Conservation (phyloP, 2,329 filamentous ascomycete genomes). For the Aureobasidium sp. region DNA sequence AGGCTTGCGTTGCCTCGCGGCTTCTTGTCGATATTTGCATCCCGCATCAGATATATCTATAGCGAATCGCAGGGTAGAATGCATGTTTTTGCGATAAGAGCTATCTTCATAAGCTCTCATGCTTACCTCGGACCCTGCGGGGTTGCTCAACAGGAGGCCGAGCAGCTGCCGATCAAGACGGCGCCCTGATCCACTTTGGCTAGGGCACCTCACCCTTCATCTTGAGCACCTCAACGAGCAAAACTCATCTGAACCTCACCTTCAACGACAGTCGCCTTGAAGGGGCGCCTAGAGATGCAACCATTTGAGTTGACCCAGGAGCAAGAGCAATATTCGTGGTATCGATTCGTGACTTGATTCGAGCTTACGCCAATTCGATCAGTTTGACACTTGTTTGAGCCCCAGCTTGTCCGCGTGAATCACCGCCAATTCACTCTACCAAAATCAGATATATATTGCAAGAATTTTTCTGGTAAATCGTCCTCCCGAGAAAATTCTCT, state of each 20-base stretch:
- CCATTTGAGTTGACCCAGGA: slow-evolving; percentile 7
- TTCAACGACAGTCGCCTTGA: neutral
- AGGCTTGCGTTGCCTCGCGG: neutral
- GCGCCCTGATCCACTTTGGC: neutral
- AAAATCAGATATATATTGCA: neutral
- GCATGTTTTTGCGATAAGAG: slow-evolving; percentile 3
- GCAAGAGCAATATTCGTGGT: slow-evolving; percentile 22
- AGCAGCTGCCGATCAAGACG: neutral
- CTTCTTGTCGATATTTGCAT: neutral
- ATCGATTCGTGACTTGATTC: slow-evolving; percentile 23
- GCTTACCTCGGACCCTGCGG: neutral
- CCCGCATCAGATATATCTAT: neutral
- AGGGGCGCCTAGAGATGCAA: slow-evolving; percentile 8
- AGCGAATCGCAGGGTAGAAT: neutral
- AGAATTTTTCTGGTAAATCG: too few relatives aligned
- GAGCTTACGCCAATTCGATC: slow-evolving; percentile 12
- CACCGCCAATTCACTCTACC: slow-evolving; percentile 11
- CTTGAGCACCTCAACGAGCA: neutral
- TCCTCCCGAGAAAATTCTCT: neutral
- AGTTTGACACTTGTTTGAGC: slow-evolving; percentile 4
- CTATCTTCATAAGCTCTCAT: neutral
- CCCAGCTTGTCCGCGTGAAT: slow-evolving; percentile 11
- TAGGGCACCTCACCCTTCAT: neutral
- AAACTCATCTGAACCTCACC: neutral
- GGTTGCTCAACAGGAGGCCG: neutral